Evolutionary conservation across 129 eudicot species (phyloP), one percentile per base, ranked within the genome.

Genomic region (Flaveria bidentis): DNA sequence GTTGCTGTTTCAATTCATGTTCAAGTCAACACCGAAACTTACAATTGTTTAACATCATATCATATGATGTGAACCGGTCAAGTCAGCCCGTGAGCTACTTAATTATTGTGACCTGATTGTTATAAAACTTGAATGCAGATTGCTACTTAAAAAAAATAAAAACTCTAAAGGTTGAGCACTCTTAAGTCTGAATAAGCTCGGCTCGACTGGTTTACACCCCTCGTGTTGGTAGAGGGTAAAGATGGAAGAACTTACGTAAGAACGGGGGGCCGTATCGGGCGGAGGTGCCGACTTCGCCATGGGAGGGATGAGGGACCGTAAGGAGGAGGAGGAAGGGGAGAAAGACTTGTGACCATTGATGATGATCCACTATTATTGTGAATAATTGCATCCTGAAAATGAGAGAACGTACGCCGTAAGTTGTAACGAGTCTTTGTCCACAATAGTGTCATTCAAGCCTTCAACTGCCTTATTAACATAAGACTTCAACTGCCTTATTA

Each of bases 241-340:
- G 45, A 63, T 63, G 1, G 58, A 52, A 52, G n/a, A 60, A 75
- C 92, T 88, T 80, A 88, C 92, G 92, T 71, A 82, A 64, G 77
- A 80, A 85, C 7, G 89, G 87, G 13, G 92, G 89, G 12, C 78
- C 57, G 47, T 85, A 88, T 23, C 72, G 82, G 15, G 92, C 84
- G 28, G 89, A 72, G 18, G 92, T 82, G 30, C 92, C 92, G 0
- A 88, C 85, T 41, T 88, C 92, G 55, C 73, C 89, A 68, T 28
- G 73, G 46, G 82, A 76, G 66, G 69, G 78, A 30, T 15, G 71
- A 61, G 18, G 47, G 4, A 73, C 52, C 6, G 52, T 39, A 9
- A 50, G 15, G 23, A 79, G 2, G 52, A 69, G 9, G 70, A 79
- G 3, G 9, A 25, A 22, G 36, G 36, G 50, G 73, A 50, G 63